Conservation (phyloP, 2,329 filamentous ascomycete genomes). For the Neonectria coccinea region DNA sequence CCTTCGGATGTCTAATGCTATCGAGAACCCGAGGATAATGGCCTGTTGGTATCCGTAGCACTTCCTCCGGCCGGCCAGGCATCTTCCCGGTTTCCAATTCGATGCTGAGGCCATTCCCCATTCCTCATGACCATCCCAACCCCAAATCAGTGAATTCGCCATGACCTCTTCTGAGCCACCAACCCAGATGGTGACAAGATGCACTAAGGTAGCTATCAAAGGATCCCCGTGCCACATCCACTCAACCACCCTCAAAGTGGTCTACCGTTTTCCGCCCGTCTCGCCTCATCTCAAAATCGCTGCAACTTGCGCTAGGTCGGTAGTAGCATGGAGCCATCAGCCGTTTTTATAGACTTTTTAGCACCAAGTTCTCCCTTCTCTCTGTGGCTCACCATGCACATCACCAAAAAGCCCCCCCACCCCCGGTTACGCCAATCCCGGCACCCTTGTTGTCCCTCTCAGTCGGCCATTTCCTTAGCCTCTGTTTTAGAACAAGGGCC, state of each 20-base stretch:
- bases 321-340: neutral
- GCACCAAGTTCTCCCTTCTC: neutral
- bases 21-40: neutral
- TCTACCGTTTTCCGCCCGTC: neutral
- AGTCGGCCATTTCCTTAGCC: slow-evolving; percentile 1
- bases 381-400: neutral
- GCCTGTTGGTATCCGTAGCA: neutral
- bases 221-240: neutral
- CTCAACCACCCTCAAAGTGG: neutral
- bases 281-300: slow-evolving; percentile 1
- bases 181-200: neutral
- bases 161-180: slow-evolving; percentile 4
- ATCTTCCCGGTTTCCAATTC: neutral
- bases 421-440: neutral
- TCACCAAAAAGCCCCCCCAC: neutral
- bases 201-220: slow-evolving; percentile 2
- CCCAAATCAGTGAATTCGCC: neutral
- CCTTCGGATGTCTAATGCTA: neutral
- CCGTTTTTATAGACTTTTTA: neutral
- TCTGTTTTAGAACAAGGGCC: neutral
- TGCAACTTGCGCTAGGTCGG: neutral
- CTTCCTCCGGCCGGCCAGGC: neutral
- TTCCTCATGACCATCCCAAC: neutral
- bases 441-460: neutral
- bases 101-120: neutral